A percentile compares a stretch with the other conserved stretches of the same genome.
phyloP scores from a whole-genome alignment of 2,329 filamentous ascomycete species.

The Botrytis medusae region DNA sequence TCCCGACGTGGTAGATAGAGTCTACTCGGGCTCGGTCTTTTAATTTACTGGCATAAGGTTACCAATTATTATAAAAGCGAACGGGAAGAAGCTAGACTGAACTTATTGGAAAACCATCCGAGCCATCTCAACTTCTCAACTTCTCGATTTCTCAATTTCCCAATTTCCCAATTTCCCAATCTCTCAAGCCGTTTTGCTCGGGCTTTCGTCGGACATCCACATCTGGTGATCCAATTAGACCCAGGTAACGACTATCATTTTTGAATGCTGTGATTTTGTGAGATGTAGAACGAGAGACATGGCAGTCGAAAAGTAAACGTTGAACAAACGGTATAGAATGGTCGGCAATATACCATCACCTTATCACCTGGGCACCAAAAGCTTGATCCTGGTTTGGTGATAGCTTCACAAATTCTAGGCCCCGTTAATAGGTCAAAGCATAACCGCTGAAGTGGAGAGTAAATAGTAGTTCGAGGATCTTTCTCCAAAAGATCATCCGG shows the following conservation, averaged over 20 bases:
- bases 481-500: background rate
- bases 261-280: background rate
- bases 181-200: background rate
- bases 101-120: background rate
- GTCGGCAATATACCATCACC: background rate
- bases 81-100: background rate
- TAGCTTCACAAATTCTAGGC: conserved; percentile 12
- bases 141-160: background rate
- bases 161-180: background rate
- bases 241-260: background rate
- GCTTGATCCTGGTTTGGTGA: conserved; percentile 18
- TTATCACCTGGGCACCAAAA: background rate
- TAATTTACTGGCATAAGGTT: background rate
- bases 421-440: conserved; percentile 15
- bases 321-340: background rate
- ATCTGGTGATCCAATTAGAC: background rate
- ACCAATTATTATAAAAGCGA: background rate
- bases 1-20: background rate
- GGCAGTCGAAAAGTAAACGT: background rate
- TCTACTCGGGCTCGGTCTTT: background rate
- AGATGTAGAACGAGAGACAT: background rate
- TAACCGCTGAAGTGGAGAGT: conserved; percentile 23
- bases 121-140: background rate
- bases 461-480: background rate
- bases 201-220: background rate